Evolutionary conservation across 768 basidiomycete species (phyloP), one percentile per base, ranked within the genome.

Genomic region (Tulasnella sp.): DNA sequence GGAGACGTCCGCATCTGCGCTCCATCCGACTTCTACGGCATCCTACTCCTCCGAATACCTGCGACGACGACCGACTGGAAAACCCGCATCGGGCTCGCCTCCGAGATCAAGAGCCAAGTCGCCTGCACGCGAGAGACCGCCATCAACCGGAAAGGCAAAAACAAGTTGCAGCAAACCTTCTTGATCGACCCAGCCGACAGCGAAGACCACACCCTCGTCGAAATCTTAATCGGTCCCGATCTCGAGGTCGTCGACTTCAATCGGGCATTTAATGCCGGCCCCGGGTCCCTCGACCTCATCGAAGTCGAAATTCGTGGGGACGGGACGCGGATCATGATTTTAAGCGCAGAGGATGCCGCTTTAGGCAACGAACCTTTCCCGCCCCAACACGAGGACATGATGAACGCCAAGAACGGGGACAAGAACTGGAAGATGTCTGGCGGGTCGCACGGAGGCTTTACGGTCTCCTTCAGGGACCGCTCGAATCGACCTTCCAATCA

Each of bases 151-250:
- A 77, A 77, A 42, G 77, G 69, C 7, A 77, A 77, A 46, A 42
- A n/a, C 40, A 77, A 77, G 71, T 3, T 46, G 26, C 39, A 70
- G 20, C 46, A 46, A 39, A 13, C 26, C 7, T 67, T 67, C 18
- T 35, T 67, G 15, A 23, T 67, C 61, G 44, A 48, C 37, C 44
- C 5, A 48, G 26, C 73, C 20, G 69, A 70, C 20, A 35, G 32
- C 35, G 69, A 46, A 40, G 20, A 35, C 5, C 71, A 48, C 42
- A 75, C 69, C 67, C 71, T 77, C 18, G 77, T 77, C 40, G 77
- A 77, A 67, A 73, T 71, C 35, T 40, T 77, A n/a, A 72, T 77
- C 55, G 77, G 77, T 35, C 16, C 77, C 77, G 70, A 77, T 71
- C 39, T 77, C 5, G 77, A 77, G 26, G 51, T 57, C 20, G 18